Evolutionary conservation across 495 filamentous ascomycete genomes (phyloP), one percentile per base, ranked within the genome.

Genomic region (Ramalina intermedia): DNA sequence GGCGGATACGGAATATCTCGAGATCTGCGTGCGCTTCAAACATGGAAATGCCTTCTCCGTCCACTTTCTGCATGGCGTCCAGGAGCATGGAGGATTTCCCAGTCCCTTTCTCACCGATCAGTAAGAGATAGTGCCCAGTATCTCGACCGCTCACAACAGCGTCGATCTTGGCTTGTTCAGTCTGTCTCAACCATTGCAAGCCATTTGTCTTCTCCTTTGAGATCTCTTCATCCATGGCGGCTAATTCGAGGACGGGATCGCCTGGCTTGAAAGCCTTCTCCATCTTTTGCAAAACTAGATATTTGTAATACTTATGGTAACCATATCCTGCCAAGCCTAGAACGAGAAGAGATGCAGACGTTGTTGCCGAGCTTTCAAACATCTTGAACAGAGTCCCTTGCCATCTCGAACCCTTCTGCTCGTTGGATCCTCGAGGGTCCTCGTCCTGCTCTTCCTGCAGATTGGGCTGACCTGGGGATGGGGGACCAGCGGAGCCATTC

Each of bases 21-120:
- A 88, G 73, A 65, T 96, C 88, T 33, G 84, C 84, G 63, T 96
- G 91, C 2, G 93, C 89, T 62, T 98, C 91, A 58, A 96, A 84
- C 84, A 96, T 90, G 48, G 87, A 81, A 46, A 84, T 79, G 14
- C 85, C 84, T 47, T 87, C 81, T 12, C 90, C 91, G 51, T 88
- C 75, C 38, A 89, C 78, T 63, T 90, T 88, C 37, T 80, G 78
- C 86, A 98, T 98, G 12, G 87, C 87, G 56, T 94, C 83, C 36
- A 98, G 72, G 8, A 98, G 66, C 91, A 98, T 96, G 38, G 84
- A 88, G 14, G 84, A 88, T 66, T 98, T 98, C 2, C 91, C 91
- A 1, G 87, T 93, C 14, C 91, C 91, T 66, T 96, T 94, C 58
- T 98, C 91, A 17, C 91, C 91, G 43, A 96, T 80, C n/a, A 98